These are phyloP conservation scores for grape (Vitis vinifera) DNA, from an alignment of 164 flowering plant species.

Conservation along the genomic window ASM3070453v1 NC_081820.1:22819501-22820000, in stretches of 20 bases:
- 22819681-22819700: too few relatives aligned
- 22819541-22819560: too few relatives aligned
- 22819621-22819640: conserved; percentile 95
- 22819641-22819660: conserved; percentile 56
- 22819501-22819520: too few relatives aligned
- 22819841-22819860: not conserved
- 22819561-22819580: not conserved
- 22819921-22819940: too few relatives aligned
- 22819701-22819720: too few relatives aligned
- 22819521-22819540: too few relatives aligned
- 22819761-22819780: not conserved
- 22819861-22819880: not conserved
- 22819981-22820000: too few relatives aligned
- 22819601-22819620: conserved; percentile 97
- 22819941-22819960: too few relatives aligned
- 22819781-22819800: not conserved
- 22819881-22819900: too few relatives aligned
- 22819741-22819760: not conserved
- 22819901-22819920: too few relatives aligned
- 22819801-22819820: not conserved
- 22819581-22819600: conserved; percentile 85
- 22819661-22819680: too few relatives aligned
- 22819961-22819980: too few relatives aligned
- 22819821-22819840: not conserved
- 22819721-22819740: not conserved